Base-by-base conservation (phyloP, 2,329 filamentous ascomycete species). In the Aaosphaeria pasadenensis region DNA sequence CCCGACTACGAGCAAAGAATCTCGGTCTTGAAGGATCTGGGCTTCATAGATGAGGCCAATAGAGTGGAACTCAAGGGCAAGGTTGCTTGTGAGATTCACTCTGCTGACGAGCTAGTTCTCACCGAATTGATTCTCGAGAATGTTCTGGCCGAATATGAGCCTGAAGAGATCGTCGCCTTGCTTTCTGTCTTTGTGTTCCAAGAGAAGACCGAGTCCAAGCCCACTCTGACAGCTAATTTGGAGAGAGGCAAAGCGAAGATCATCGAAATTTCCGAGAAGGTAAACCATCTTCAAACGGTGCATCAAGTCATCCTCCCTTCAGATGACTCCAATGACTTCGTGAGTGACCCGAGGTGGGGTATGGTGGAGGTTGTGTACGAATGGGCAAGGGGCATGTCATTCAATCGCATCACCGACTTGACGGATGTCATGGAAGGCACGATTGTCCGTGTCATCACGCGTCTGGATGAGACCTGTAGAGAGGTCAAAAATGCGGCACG, bases 331-430 rank as follows among this genome's bases (percentile, higher is more conserved):
- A 96, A 95, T 62, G 92, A 97, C 70, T 96, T 96, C 64, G 87
- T 89, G 33, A 90, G 85, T 50, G 81, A 86, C 46, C 90, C 91
- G 2, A 82, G 92, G 7, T 99, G 99, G 66, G 94, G 92, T 1
- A 81, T 99, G 47, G 91, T 96, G 67, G 94, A 99, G 71, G 94
- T 99, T 0, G 95, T 99, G 32, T 96, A 97, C 68, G 94, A 99
- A 71, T 99, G 94, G 94, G 94, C 94, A 7, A 80, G 90, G 43
- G 94, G 94, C 29, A 97, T 97, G 90, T 92, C 89, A 45, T 99
- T 99, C 79, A 95, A 95, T 73, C 92, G 94, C 56, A 99, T 99
- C 58, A 97, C 92, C 0, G 88, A 92, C 57, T 74, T 99, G 65
- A 99, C 94, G 6, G 92, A 97, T 69, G 91, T 99, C 48, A 84